Conservation (phyloP, 257 asterid species). For the Ligustrum vulgare region DNA sequence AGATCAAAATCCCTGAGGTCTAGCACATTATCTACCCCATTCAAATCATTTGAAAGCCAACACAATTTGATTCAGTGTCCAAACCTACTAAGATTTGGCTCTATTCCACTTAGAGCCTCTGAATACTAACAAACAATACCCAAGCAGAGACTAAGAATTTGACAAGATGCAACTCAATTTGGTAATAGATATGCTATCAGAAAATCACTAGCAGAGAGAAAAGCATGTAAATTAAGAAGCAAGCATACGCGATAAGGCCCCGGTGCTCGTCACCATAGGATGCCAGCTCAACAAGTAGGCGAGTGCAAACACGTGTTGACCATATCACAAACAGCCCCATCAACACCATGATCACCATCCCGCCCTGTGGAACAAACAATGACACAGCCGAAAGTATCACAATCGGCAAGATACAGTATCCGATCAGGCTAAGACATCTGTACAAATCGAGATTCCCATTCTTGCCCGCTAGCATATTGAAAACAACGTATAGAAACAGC, state of each 20-base stretch:
- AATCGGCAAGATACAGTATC: conserved; percentile 71
- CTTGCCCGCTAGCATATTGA: conserved; percentile 84
- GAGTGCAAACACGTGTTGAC: conserved; percentile 88
- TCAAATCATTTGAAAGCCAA: not conserved
- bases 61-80: not conserved
- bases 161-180: not conserved
- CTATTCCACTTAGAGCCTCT: not conserved
- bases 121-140: not conserved
- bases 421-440: conserved; percentile 81
- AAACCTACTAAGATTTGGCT: not conserved
- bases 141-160: not conserved
- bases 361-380: conserved; percentile 80
- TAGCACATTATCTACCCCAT: not conserved
- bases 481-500: conserved; percentile 69
- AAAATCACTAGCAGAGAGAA: conserved; percentile 83
- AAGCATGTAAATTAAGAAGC: conserved; percentile 80
- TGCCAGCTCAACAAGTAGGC: conserved; percentile 86
- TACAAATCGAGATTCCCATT: conserved; percentile 85
- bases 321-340: conserved; percentile 71
- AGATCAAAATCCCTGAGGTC: not conserved
- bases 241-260: conserved; percentile 76
- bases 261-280: conserved; percentile 84
- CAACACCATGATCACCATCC: conserved; percentile 64
- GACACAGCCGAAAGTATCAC: conserved; percentile 79
- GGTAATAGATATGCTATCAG: conserved; percentile 22